Evolutionary conservation across 345 rosid species (phyloP), one percentile per base, ranked within the genome.

Genomic region (Cardamine chenopodiifolia): DNA sequence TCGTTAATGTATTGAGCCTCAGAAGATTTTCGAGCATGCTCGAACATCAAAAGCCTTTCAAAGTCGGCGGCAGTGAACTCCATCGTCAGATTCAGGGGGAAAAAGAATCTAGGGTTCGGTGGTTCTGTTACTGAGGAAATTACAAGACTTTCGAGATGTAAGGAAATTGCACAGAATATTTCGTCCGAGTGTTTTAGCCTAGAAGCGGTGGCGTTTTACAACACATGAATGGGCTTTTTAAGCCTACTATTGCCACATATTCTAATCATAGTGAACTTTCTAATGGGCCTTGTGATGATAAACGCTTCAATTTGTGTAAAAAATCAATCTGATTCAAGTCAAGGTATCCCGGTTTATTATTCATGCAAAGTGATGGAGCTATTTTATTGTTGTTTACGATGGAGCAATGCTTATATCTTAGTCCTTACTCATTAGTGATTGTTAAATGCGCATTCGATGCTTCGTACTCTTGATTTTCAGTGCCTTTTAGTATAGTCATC

Each of bases 31-130:
- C 94, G 89, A 66, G 81, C 57, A 59, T 80, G 87, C 70, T 87
- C 96, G 68, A 78, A 73, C 78, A 81, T 29, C 20, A 89, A 11
- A 40, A 88, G 78, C 76, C 87, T 83, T 48, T 86, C 86, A 68
- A 88, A 79, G 37, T 92, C 92, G 8, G 74, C 82, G 44, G 85
- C 77, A 31, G 87, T 19, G 81, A 83, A 86, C 7, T 90, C 91
- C 93, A 88, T 90, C 26, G 75, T 62, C 19, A 60, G 69, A 42
- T 54, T 8, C 64, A 54, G 22, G 52, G 23, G 8, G 8, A 29
- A 42, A 6, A 7, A n/a, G 26, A 39, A 13, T 50, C 56, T 52
- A 68, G 70, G 81, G 70, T 78, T 72, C 19, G 4, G 17, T 62
- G 29, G 28, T 63, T 70, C 54, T 22, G 62, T 29, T 9, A 37